Percentiles rank a stretch among this genome's conserved stretches.
Evolutionary conservation across 352 stramenopile genomes (phyloP).

Genomic region (Phytophthora litchii): DNA sequence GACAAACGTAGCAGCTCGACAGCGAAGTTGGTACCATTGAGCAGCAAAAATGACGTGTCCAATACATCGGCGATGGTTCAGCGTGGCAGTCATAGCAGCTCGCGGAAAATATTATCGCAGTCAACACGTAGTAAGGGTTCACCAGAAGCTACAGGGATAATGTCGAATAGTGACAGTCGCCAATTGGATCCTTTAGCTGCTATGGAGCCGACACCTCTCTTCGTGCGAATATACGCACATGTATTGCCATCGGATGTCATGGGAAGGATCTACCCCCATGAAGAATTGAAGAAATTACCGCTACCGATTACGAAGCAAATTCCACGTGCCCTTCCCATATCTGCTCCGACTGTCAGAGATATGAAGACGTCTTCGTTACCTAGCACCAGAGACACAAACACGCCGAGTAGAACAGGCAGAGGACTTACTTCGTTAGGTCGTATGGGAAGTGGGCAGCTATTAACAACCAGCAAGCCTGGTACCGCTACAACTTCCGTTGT

Average conservation of each 20-base stretch:
- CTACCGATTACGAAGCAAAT: constrained; percentile 37
- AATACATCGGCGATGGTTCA: constrained; percentile 12
- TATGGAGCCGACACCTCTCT: constrained; percentile 36
- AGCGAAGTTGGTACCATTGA: constrained; percentile 10
- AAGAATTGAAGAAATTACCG: constrained; percentile 40
- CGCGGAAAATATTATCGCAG: constrained; percentile 14
- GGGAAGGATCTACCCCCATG: constrained; percentile 52
- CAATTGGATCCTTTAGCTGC: constrained; percentile 23
- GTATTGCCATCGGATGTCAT: constrained; percentile 55
- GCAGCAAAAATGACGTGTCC: constrained; percentile 7
- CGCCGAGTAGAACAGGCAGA: constrained; percentile 11
- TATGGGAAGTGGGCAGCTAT: constrained; percentile 8
- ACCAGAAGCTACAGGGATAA: constrained; percentile 11
- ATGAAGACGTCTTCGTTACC: constrained; percentile 12
- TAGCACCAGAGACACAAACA: constrained; percentile 21
- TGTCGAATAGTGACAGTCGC: constrained; percentile 27
- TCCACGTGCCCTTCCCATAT: constrained; percentile 1
- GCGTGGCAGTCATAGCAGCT: constrained; percentile 22
- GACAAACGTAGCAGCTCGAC: constrained; percentile 29
- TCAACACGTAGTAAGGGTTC: constrained; percentile 28
- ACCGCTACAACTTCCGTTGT: constrained; percentile 9
- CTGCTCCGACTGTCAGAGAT: constrained; percentile 17
- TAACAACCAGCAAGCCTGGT: constrained; percentile 12
- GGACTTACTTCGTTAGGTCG: constrained; percentile 7
- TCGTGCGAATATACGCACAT: constrained; percentile 62